Evolutionary conservation across 306 rosid species (phyloP).

Genomic region (Trichosanthes truncata): DNA sequence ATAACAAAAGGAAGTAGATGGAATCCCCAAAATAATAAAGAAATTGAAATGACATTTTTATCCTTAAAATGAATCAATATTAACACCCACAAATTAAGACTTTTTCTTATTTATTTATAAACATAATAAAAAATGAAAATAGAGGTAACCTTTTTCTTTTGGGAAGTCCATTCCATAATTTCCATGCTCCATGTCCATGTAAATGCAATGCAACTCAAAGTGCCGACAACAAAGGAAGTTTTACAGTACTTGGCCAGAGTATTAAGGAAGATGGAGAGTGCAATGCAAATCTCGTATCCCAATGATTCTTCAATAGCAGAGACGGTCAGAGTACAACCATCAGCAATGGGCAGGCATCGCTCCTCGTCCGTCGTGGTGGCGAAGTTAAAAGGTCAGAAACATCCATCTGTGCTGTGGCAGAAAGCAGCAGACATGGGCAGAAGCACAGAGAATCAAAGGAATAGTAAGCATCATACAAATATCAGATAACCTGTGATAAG

Average conservation of each 20-base stretch:
- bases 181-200: conserved; percentile 3
- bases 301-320: conserved; percentile 1
- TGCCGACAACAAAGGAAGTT: not conserved
- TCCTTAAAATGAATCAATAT: not conserved
- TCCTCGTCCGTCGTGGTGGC: not conserved
- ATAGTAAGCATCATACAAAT: not conserved
- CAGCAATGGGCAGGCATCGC: not conserved
- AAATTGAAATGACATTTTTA: not conserved
- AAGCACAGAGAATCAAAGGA: not conserved
- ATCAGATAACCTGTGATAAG: not conserved
- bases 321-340: not conserved
- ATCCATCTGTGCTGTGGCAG: not conserved
- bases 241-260: not conserved
- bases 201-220: not conserved
- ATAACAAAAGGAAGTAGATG: not conserved
- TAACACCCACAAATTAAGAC: not conserved
- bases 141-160: not conserved
- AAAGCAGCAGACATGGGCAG: not conserved
- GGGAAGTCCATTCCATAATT: not conserved
- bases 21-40: not conserved
- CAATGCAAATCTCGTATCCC: not conserved
- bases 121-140: not conserved
- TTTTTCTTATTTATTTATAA: not conserved
- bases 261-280: not conserved
- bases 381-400: not conserved